phyloP scores from a whole-genome alignment of 1,139 yeast genomes.

The Yamadazyma pseudoaaseri region DNA sequence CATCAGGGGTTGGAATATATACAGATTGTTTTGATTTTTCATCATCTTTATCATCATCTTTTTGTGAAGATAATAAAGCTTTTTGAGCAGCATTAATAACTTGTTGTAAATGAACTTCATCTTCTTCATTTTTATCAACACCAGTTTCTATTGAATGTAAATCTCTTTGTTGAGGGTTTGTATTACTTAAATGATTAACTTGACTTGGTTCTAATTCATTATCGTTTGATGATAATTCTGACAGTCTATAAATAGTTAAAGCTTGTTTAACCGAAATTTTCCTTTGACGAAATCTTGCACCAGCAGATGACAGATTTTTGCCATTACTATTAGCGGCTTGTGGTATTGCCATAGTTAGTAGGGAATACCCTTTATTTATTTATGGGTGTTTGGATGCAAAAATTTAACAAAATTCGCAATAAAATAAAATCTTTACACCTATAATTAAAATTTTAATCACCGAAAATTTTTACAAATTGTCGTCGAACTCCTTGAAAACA shows the following conservation, averaged over 20 bases:
- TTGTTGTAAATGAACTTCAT: constrained; percentile 92
- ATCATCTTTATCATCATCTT: constrained; percentile 22
- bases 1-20: constrained; percentile 97
- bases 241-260: constrained; percentile 73
- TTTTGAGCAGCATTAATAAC: constrained; percentile 78
- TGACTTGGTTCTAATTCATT: constrained; percentile 48
- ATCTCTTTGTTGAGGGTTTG: constrained; percentile 69
- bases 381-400: constrained; percentile 7
- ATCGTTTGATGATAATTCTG: constrained; percentile 79
- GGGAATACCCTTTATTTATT: background rate
- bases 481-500: constrained; percentile 4
- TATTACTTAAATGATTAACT: constrained; percentile 39
- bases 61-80: constrained; percentile 45
- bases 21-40: constrained; percentile 43
- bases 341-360: constrained; percentile 30
- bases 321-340: constrained; percentile 29
- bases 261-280: constrained; percentile 90
- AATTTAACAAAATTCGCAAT: background rate
- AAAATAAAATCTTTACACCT: no score
- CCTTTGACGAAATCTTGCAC: constrained; percentile 84
- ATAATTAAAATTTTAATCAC: constrained; percentile 2
- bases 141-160: constrained; percentile 93
- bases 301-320: constrained; percentile 39
- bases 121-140: constrained; percentile 97
- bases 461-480: constrained; percentile 3